A percentile compares a stretch with the other conserved stretches of the same genome.
These are phyloP conservation scores for Kwoniella sp. DNA, from an alignment of 768 basidiomycete species.

Conservation along the genomic window DNA sequence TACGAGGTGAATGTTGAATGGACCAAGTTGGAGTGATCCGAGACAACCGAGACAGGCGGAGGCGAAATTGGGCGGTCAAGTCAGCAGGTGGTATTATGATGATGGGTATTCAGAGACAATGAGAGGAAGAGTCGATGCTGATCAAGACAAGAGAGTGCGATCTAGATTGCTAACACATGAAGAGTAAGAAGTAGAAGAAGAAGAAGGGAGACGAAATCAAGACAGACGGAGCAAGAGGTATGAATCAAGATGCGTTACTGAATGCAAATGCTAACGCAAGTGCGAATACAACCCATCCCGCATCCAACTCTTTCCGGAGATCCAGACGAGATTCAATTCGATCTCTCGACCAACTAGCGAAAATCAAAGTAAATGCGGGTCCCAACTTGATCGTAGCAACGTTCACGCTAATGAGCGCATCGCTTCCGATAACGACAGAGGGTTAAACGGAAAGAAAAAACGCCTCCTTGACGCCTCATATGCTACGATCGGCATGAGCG, in stretches of 20 bases:
- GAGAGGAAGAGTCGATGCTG: background rate
- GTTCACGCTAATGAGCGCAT: constrained; percentile 3
- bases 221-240: background rate
- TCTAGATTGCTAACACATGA: background rate
- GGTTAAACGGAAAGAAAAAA: background rate
- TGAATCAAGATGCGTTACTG: background rate
- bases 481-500: constrained; percentile 4
- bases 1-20: background rate
- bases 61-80: constrained; percentile 4
- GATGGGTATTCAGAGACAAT: constrained; percentile 2
- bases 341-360: constrained; percentile 7
- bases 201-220: too few relatives aligned
- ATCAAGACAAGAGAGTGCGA: background rate
- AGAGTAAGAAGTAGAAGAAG: background rate
- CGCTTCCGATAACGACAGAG: constrained; percentile 12
- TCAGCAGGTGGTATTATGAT: constrained; percentile 1
- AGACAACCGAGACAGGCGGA: constrained; percentile 23
- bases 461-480: constrained; percentile 7
- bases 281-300: too few relatives aligned
- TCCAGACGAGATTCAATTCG: background rate
- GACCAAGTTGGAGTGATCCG: constrained; percentile 11
- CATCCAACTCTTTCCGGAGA: background rate
- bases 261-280: background rate
- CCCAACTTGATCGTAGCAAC: constrained; percentile 1
- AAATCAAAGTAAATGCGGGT: constrained; percentile 3